Evolutionary conservation across 345 rosid species (phyloP), one percentile per base, ranked within the genome.

Genomic region (Populus ilicifolia): DNA sequence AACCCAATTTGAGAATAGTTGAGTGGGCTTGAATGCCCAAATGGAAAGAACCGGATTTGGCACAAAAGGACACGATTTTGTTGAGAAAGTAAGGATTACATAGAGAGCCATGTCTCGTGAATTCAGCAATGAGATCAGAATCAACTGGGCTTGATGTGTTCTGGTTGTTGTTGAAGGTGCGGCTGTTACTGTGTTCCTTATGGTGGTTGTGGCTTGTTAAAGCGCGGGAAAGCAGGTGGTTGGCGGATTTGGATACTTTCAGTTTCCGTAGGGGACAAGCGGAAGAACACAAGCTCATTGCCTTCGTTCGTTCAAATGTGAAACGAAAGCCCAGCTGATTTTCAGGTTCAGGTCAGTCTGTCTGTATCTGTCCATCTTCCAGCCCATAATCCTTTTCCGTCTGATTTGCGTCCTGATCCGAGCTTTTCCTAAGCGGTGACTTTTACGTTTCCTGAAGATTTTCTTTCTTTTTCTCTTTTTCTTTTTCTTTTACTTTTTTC

Each of bases 11-110:
- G 41, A 84, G 25, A 68, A 77, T 66, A 20, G 71, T 23, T 3
- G 86, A 76, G 70, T 82, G 89, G 35, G 82, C 33, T 64, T 78
- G 87, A 80, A 71, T 23, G 2, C 84, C 89, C 63, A 74, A n/a
- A 16, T 59, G 52, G 56, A 78, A 48, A 35, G n/a, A 75, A n/a
- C 23, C 56, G 21, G 65, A 74, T 77, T 66, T 81, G 23, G 83
- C 85, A 38, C 80, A 84, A 0, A 64, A 1, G 41, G 87, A 79
- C 36, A 80, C 67, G 63, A 79, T 27, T 75, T 79, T 75, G 81
- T 83, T 80, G 75, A 86, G 71, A 11, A 70, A 66, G 75, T 73
- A 73, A 65, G 85, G 76, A 14, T 14, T 67, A 0, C 64, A 75
- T n/a, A 54, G 17, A 23, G 75, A 74, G 62, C 69, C 82, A 72